phyloP scores from a whole-genome alignment of 306 rosid species.

The Prunus mume region DNA sequence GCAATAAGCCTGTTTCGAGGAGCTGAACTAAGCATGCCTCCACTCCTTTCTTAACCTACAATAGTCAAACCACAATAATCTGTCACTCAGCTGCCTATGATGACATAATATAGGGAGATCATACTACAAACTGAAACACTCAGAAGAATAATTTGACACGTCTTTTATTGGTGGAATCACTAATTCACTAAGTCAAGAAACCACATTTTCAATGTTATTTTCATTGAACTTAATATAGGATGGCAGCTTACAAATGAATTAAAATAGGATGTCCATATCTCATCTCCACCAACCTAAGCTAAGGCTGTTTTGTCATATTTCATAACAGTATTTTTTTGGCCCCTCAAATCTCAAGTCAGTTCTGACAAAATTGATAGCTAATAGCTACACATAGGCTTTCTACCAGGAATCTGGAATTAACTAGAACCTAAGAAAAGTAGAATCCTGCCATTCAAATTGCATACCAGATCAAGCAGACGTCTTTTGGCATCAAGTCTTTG shows the following conservation, averaged over 20 bases:
- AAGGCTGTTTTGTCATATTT: not conserved
- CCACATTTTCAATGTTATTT: not conserved
- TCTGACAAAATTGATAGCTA: not conserved
- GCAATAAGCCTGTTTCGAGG: conserved; percentile 93
- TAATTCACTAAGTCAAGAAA: not conserved
- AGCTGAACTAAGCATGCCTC: conserved; percentile 88
- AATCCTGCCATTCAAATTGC: conserved; percentile 23
- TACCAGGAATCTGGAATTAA: not conserved
- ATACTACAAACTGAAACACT: conserved; percentile 10
- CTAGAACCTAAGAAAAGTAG: conserved; percentile 5
- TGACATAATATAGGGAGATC: not conserved
- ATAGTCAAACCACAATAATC: conserved; percentile 24
- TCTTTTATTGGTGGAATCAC: conserved; percentile 1
- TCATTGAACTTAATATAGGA: not conserved
- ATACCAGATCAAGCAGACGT: conserved; percentile 89
- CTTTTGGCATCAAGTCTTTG: conserved; percentile 70
- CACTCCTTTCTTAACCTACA: conserved; percentile 89
- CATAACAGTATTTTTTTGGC: not conserved
- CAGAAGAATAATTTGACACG: not conserved
- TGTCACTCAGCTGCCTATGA: conserved; percentile 10
- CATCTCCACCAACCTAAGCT: not conserved
- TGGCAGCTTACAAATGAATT: not conserved
- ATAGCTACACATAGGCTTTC: not conserved
- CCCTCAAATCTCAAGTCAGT: not conserved
- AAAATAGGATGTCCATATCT: not conserved